Evolutionary conservation across 208 protist genomes (phyloP).

Genomic region (Crithidia thermophila): DNA sequence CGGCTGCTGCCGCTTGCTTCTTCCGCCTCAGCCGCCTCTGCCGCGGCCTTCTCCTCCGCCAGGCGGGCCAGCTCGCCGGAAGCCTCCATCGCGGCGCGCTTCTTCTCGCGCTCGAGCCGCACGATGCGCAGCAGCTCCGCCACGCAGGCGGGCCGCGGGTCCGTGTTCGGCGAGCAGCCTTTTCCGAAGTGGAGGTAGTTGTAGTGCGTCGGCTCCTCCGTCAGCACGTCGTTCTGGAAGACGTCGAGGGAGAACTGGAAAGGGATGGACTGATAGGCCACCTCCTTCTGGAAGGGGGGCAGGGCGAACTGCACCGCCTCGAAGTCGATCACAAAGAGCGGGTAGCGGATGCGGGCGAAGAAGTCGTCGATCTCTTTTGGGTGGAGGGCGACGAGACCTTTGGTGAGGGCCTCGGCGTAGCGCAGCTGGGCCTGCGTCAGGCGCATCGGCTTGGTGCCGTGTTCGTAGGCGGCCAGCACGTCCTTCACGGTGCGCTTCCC

Average conservation of each 20-base stretch:
- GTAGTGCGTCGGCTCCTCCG: conserved; percentile 86
- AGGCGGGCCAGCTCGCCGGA: conserved; percentile 59
- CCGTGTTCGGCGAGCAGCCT: conserved; percentile 80
- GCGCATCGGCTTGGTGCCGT: conserved; percentile 46
- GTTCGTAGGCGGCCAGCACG: conserved; percentile 62
- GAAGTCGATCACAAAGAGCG: conserved; percentile 90
- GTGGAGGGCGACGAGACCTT: conserved; percentile 73
- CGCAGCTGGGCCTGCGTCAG: conserved; percentile 84
- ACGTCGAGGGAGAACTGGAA: conserved; percentile 93
- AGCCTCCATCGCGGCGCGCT: conserved; percentile 54
- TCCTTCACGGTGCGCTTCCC: conserved; percentile 78
- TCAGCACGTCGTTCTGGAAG: conserved; percentile 87
- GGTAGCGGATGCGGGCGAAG: conserved; percentile 78
- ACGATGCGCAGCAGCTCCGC: conserved; percentile 86
- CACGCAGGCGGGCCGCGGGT: conserved; percentile 69
- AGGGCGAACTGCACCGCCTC: conserved; percentile 88
- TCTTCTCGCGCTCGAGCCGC: conserved; percentile 71
- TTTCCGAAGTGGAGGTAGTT: conserved; percentile 91
- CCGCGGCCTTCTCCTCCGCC: conserved; percentile 24
- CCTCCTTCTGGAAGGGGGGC: conserved; percentile 79
- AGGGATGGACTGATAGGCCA: conserved; percentile 82
- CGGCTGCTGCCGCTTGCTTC: conserved; percentile 21
- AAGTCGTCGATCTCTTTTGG: conserved; percentile 79
- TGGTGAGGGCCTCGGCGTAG: conserved; percentile 68
- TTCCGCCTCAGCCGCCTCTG: conserved; percentile 17